phyloP scores from a whole-genome alignment of 345 rosid species.

The Dipteronia dyeriana region DNA sequence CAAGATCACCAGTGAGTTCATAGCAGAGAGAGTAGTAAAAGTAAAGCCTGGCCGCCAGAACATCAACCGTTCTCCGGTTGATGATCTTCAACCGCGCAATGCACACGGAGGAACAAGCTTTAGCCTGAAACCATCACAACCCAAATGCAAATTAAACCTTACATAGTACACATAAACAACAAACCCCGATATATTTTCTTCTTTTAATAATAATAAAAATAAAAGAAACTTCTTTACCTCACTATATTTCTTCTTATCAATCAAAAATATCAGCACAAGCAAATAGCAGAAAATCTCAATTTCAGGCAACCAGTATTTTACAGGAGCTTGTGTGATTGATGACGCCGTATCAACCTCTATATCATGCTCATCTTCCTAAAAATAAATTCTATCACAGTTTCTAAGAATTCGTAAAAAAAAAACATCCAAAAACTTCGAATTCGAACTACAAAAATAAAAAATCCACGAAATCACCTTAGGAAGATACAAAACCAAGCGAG shows the following conservation, averaged over 20 bases:
- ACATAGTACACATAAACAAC: background rate
- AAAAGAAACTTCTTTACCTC: slow-evolving; percentile 32
- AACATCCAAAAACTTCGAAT: background rate
- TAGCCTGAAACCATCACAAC: slow-evolving; percentile 37
- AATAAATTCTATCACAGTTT: background rate
- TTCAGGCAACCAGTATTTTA: slow-evolving; percentile 43
- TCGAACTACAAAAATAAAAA: background rate
- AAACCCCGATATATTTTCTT: background rate
- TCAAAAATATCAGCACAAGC: slow-evolving; percentile 51
- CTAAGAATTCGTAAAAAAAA: background rate
- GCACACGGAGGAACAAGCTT: slow-evolving; percentile 56
- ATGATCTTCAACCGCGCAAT: slow-evolving; percentile 45
- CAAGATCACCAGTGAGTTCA: slow-evolving; percentile 58
- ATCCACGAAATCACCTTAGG: slow-evolving; percentile 41
- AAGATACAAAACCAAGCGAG: slow-evolving; percentile 39
- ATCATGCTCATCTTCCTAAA: slow-evolving; percentile 54
- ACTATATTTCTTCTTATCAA: slow-evolving; percentile 56
- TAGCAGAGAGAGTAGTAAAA: slow-evolving; percentile 61
- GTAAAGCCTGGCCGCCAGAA: slow-evolving; percentile 55
- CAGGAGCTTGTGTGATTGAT: slow-evolving; percentile 37
- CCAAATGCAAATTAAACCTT: slow-evolving; percentile 2
- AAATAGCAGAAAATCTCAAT: slow-evolving; percentile 53
- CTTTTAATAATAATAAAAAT: background rate
- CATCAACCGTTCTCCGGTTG: slow-evolving; percentile 60
- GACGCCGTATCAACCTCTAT: slow-evolving; percentile 62